Base-by-base conservation (phyloP, 495 filamentous ascomycete genomes). In the Annulohypoxylon stygium region DNA sequence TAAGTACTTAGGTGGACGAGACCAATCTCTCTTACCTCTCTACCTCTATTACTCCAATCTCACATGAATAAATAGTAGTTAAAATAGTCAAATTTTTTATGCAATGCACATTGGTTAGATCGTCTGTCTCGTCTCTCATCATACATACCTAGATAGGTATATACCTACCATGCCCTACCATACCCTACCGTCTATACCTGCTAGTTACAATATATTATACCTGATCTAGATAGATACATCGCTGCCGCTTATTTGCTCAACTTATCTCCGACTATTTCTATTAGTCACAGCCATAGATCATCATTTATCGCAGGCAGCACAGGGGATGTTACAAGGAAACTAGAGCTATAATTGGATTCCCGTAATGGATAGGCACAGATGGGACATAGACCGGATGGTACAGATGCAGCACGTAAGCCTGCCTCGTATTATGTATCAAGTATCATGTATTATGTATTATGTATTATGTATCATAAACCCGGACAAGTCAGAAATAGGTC, bases 21-120 rank as follows among this genome's bases (percentile, higher is more conserved):
- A 63, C 20, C 60, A 67, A 61, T 67, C 64, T 37, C 64, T 61
- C 70, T 61, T 72, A 66, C 48, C 26, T 45, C 20, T 72, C 30
- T 30, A 30, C 30, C 30, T 30, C 30, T 30, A 30, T 30, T 51
- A 70, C 33, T 51, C 57, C 57, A 61, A 47, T 51, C 57, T 43
- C 41, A 53, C 43, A 57, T 30, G 26, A 66, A 66, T 48, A 54
- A 45, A 58, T 45, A 33, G 37, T 43, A 41, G 33, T 30, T 6
- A 30, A 30, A 30, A 6, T 30, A 30, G 30, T 30, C 30, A 20
- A 26, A 54, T 33, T 39, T 48, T 18, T 53, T 57, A 12, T 41
- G 45, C 55, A 25, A 51, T 18, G 43, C 60, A 67, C 25, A 33
- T 34, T 12, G 33, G 18, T 37, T 36, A 43, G 7, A 41, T 58